phyloP scores from a whole-genome alignment of 768 basidiomycete genomes.

The Russula compacta region DNA sequence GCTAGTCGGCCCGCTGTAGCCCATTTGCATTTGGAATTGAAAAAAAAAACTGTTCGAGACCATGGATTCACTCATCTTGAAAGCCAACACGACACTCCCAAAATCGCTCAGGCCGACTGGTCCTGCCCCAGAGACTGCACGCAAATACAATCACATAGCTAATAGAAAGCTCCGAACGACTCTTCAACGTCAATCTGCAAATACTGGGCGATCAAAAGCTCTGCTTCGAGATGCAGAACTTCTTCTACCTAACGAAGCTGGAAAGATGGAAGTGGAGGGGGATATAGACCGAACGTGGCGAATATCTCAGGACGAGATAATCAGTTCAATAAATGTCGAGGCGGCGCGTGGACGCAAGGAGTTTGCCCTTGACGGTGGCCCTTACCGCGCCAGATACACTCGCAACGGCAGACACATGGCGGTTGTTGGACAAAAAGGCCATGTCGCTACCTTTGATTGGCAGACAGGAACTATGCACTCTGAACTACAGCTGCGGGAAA shows the following conservation, averaged over 20 bases:
- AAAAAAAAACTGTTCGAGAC: background rate
- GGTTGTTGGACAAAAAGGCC: slow-evolving; percentile 72
- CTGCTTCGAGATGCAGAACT: slow-evolving; percentile 64
- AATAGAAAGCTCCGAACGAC: slow-evolving; percentile 71
- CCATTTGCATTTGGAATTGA: background rate
- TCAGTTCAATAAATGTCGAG: slow-evolving; percentile 55
- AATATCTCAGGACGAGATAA: slow-evolving; percentile 72
- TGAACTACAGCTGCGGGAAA: slow-evolving; percentile 85
- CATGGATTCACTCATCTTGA: slow-evolving; percentile 12
- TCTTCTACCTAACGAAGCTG: slow-evolving; percentile 59
- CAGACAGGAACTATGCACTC: slow-evolving; percentile 76
- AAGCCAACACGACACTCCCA: slow-evolving; percentile 45
- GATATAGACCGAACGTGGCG: slow-evolving; percentile 88
- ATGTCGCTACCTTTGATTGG: slow-evolving; percentile 93
- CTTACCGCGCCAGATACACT: slow-evolving; percentile 78
- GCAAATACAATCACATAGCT: slow-evolving; percentile 50
- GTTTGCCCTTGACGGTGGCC: slow-evolving; percentile 76
- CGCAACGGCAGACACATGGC: slow-evolving; percentile 88
- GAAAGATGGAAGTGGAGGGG: slow-evolving; percentile 65
- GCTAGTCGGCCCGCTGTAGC: background rate
- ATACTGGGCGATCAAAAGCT: slow-evolving; percentile 51
- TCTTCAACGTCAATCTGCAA: slow-evolving; percentile 51
- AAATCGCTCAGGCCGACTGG: slow-evolving; percentile 53
- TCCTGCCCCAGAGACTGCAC: slow-evolving; percentile 38
- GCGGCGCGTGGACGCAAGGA: slow-evolving; percentile 70